These are phyloP conservation scores for Boletus insuetus DNA, from an alignment of 768 basidiomycete species.

Conservation along the genomic window DNA sequence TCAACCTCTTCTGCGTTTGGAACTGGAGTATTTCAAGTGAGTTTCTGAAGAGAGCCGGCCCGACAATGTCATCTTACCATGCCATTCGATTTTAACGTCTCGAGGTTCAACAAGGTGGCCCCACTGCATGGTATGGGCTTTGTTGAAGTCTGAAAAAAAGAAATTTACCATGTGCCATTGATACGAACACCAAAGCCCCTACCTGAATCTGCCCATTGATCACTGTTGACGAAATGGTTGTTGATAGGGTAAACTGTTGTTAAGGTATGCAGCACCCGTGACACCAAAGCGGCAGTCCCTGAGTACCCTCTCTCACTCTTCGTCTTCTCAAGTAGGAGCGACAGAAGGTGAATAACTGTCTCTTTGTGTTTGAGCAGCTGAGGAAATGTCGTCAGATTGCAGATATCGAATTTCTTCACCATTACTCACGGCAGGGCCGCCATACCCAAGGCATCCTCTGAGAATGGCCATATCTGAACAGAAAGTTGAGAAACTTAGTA, in stretches of 20 bases:
- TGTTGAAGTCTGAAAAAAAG: slow-evolving; percentile 51
- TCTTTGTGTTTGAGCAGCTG: slow-evolving; percentile 71
- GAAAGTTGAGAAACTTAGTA: neutral
- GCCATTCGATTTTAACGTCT: slow-evolving; percentile 88
- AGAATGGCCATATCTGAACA: slow-evolving; percentile 72
- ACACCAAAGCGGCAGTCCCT: slow-evolving; percentile 73
- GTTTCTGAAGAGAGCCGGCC: slow-evolving; percentile 9
- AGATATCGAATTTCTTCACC: neutral
- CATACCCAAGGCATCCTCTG: slow-evolving; percentile 77
- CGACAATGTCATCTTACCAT: slow-evolving; percentile 44
- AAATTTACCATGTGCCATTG: slow-evolving; percentile 5
- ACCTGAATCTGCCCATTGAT: slow-evolving; percentile 80
- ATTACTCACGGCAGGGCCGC: slow-evolving; percentile 54
- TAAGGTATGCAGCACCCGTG: slow-evolving; percentile 71
- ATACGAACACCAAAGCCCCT: slow-evolving; percentile 16
- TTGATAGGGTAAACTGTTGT: slow-evolving; percentile 76
- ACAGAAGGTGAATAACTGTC: slow-evolving; percentile 60
- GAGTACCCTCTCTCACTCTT: slow-evolving; percentile 88
- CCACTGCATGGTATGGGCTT: slow-evolving; percentile 68
- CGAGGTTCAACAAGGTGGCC: slow-evolving; percentile 73
- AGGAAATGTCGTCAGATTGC: slow-evolving; percentile 2
- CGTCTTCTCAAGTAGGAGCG: slow-evolving; percentile 70
- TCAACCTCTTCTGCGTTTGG: slow-evolving; percentile 59
- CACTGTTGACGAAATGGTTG: slow-evolving; percentile 74
- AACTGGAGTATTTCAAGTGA: slow-evolving; percentile 35